Evolutionary conservation across 2,329 filamentous ascomycete genomes (phyloP).

Genomic region (Colletotrichum ledebouriae): DNA sequence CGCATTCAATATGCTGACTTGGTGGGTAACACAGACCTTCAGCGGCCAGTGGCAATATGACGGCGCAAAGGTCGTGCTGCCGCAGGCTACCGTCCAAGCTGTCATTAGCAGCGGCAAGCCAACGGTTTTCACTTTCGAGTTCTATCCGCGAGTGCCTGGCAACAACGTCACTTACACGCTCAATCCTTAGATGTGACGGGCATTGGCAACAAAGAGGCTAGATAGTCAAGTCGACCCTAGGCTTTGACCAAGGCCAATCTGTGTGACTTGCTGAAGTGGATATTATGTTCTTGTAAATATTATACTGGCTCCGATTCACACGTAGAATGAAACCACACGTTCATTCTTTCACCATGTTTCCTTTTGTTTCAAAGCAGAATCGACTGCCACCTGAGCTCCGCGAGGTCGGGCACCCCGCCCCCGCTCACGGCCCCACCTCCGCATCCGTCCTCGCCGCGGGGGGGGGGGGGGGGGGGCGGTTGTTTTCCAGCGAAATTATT

Average conservation of each 20-base stretch:
- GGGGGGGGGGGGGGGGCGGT: not conserved
- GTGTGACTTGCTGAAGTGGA: too few relatives aligned
- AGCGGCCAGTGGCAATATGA: slow-evolving; percentile 66
- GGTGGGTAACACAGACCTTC: slow-evolving; percentile 54
- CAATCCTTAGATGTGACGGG: slow-evolving; percentile 7
- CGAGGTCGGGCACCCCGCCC: not conserved
- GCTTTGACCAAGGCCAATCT: not conserved
- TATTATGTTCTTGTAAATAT: not conserved
- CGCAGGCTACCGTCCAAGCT: slow-evolving; percentile 57
- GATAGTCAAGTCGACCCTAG: not conserved
- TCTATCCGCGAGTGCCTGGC: slow-evolving; percentile 63
- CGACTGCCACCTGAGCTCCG: too few relatives aligned
- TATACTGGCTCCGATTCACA: not conserved
- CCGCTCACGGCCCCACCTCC: not conserved
- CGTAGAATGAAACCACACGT: too few relatives aligned
- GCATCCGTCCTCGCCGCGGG: not conserved
- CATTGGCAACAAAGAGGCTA: not conserved
- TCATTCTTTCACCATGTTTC: too few relatives aligned
- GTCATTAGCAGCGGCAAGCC: slow-evolving; percentile 60
- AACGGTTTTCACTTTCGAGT: slow-evolving; percentile 67
- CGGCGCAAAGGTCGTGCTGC: slow-evolving; percentile 60
- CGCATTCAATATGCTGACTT: slow-evolving; percentile 15
- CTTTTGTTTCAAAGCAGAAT: too few relatives aligned
- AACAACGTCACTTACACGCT: slow-evolving; percentile 62
- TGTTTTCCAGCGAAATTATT: too few relatives aligned